A percentile compares a stretch with the other conserved stretches of the same genome.
Conservation (phyloP, 495 filamentous ascomycete genomes). For the Aspergillus diversus region DNA sequence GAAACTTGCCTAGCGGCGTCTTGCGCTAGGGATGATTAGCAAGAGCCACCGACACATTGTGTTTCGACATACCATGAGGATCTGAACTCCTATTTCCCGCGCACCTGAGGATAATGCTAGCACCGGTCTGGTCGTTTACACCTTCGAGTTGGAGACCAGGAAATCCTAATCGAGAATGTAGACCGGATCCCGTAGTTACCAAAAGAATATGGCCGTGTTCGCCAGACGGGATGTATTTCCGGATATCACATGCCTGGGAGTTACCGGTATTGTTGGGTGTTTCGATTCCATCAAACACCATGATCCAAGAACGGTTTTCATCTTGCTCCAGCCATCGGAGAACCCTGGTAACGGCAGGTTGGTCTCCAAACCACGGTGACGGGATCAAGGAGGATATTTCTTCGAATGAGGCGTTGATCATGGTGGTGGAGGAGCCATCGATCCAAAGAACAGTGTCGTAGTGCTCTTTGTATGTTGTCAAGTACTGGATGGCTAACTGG, state of each 20-base stretch:
- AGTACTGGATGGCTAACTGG: conserved; percentile 9
- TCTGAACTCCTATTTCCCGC: neutral
- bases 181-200: conserved; percentile 3
- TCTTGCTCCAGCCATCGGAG: conserved; percentile 9
- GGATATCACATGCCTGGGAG: neutral
- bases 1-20: neutral
- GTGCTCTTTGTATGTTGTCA: neutral
- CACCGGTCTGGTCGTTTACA: conserved; percentile 5
- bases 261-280: neutral
- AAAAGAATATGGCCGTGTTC: conserved; percentile 6
- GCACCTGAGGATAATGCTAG: neutral
- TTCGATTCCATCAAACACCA: conserved; percentile 12
- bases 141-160: neutral
- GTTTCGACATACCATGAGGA: neutral
- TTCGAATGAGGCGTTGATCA: neutral
- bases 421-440: conserved; percentile 2
- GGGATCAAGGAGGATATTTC: neutral
- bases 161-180: conserved; percentile 4
- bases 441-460: conserved; percentile 8
- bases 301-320: conserved; percentile 4
- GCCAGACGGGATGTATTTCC: conserved; percentile 5
- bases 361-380: neutral
- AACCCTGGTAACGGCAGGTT: neutral
- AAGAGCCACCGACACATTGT: too few species aligned
- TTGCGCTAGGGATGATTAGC: neutral